phyloP scores from a whole-genome alignment of 1,284 basidiomycete genomes.

The Ganoderma multipileum region DNA sequence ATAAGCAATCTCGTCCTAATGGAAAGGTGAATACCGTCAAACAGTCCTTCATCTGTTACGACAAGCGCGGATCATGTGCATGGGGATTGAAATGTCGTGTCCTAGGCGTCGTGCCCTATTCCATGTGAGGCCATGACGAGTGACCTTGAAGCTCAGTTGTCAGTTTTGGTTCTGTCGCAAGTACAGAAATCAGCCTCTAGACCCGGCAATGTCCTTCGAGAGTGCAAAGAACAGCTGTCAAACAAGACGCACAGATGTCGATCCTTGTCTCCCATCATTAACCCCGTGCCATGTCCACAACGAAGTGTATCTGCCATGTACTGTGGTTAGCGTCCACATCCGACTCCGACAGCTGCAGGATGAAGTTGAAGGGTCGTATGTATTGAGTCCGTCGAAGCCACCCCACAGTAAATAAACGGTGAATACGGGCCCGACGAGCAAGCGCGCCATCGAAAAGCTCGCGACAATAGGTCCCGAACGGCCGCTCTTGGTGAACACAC shows the following conservation, averaged over 20 bases:
- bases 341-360: neutral
- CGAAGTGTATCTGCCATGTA: neutral
- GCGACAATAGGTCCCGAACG: neutral
- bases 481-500: neutral
- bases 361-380: neutral
- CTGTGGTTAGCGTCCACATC: neutral
- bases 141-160: neutral
- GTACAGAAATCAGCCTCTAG: neutral
- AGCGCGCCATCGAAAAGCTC: neutral
- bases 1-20: neutral
- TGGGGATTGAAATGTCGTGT: neutral
- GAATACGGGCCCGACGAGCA: neutral
- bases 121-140: neutral
- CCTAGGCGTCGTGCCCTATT: neutral
- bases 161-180: neutral
- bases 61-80: neutral
- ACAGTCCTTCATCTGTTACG: neutral
- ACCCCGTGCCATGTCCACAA: neutral
- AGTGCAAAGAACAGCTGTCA: neutral
- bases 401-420: neutral
- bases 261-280: neutral
- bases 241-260: neutral
- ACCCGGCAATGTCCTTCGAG: neutral
- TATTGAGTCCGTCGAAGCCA: neutral
- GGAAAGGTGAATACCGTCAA: neutral